Percentiles rank a stretch among this genome's conserved stretches.
These are phyloP conservation scores for Edaphochlamys debaryana DNA, from an alignment of 139 green algal genomes.

Conservation along the genomic window DNA sequence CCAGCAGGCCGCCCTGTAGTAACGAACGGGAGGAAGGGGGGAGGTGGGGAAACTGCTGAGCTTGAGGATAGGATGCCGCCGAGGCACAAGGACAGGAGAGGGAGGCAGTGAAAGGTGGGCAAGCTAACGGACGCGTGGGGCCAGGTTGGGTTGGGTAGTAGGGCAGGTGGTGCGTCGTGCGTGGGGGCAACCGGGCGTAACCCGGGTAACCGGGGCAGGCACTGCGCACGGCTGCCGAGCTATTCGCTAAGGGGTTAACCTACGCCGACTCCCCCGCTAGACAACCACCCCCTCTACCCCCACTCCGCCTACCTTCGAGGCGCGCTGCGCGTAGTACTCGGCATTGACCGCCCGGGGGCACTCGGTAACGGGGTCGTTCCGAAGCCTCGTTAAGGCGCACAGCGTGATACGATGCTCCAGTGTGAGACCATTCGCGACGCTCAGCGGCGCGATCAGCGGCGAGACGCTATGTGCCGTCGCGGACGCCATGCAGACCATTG, in stretches of 20 bases:
- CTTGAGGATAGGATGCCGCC: neutral
- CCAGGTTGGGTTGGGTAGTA: neutral
- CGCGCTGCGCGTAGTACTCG: constrained; percentile 33
- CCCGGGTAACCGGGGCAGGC: no score
- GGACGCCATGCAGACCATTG: no score
- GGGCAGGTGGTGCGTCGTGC: no score
- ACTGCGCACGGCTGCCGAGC: no score
- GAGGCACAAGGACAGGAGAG: neutral
- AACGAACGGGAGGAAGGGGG: neutral
- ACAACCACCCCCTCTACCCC: neutral
- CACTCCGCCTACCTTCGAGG: neutral
- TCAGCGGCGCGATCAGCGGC: neutral
- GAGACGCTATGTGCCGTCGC: no score
- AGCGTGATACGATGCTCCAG: constrained; percentile 16
- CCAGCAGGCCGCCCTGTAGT: constrained; percentile 9
- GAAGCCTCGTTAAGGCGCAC: constrained; percentile 24
- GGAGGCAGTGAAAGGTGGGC: neutral
- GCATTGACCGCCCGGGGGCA: constrained; percentile 1
- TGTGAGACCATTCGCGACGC: neutral
- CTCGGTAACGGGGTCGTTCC: constrained; percentile 18
- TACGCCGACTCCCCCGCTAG: neutral
- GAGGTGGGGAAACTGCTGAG: neutral
- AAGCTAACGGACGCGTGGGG: neutral
- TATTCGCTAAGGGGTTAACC: neutral
- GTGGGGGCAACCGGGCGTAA: no score